A percentile compares a stretch with the other conserved stretches of the same genome.
phyloP scores from a whole-genome alignment of 2,329 filamentous ascomycete genomes.

The Talaromyces islandicus region DNA sequence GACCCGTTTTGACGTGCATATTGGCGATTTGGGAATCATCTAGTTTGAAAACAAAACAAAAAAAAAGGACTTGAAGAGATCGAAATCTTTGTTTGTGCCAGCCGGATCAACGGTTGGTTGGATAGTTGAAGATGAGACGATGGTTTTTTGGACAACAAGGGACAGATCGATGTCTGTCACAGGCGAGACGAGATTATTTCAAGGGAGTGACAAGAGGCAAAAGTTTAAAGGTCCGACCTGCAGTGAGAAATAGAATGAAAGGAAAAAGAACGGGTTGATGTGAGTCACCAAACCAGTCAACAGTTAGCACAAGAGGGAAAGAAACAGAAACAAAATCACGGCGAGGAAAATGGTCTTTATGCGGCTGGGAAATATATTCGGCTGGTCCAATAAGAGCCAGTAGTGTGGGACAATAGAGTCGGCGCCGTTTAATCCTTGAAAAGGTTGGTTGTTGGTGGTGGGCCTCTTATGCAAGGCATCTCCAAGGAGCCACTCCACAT shows the following conservation, averaged over 20 bases:
- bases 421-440: background rate
- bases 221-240: background rate
- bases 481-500: background rate
- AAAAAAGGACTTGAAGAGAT: background rate
- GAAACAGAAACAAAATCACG: background rate
- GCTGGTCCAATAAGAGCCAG: background rate
- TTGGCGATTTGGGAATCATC: background rate
- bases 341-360: background rate
- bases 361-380: background rate
- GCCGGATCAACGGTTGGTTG: background rate
- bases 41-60: background rate
- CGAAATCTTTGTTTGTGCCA: background rate
- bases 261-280: background rate
- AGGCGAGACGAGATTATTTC: background rate
- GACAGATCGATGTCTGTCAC: background rate
- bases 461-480: background rate
- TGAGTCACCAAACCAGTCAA: background rate
- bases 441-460: background rate
- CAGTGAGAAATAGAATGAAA: background rate
- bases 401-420: background rate
- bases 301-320: background rate
- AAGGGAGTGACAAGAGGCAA: background rate
- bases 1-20: background rate
- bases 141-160: background rate
- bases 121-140: background rate